phyloP scores from a whole-genome alignment of 163 green algal genomes.

The Picocystis sp. region DNA sequence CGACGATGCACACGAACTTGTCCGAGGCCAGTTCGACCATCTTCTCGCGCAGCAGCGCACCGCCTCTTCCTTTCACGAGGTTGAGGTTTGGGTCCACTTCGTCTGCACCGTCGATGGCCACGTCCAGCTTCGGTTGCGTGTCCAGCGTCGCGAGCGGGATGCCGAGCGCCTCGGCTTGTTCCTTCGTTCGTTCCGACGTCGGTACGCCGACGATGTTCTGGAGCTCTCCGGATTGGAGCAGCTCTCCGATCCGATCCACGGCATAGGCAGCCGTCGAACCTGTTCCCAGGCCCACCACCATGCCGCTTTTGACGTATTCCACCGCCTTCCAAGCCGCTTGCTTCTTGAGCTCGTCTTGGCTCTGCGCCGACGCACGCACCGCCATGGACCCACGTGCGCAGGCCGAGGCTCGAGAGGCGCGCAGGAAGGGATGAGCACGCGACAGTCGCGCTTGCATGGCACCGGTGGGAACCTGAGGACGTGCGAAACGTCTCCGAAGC shows the following conservation, averaged over 20 bases:
- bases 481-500: too few relatives aligned
- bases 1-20: slow-evolving; percentile 98
- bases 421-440: too few relatives aligned
- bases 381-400: too few relatives aligned
- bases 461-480: too few relatives aligned
- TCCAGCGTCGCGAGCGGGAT: slow-evolving; percentile 94
- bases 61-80: slow-evolving; percentile 94
- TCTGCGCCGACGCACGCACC: not conserved
- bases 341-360: slow-evolving; percentile 35
- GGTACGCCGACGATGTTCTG: slow-evolving; percentile 92
- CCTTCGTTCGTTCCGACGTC: slow-evolving; percentile 71
- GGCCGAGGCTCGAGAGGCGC: too few relatives aligned
- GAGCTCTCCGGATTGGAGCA: slow-evolving; percentile 76
- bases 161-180: slow-evolving; percentile 66
- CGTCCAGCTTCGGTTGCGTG: slow-evolving; percentile 81
- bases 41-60: slow-evolving; percentile 95
- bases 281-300: slow-evolving; percentile 85
- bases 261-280: slow-evolving; percentile 90
- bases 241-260: slow-evolving; percentile 78
- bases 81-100: slow-evolving; percentile 92
- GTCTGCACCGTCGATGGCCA: slow-evolving; percentile 96
- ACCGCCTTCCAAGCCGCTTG: slow-evolving; percentile 87
- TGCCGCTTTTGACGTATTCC: slow-evolving; percentile 87
- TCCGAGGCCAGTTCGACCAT: slow-evolving; percentile 91
- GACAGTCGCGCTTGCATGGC: too few relatives aligned